Base-by-base conservation (phyloP, 768 basidiomycete genomes). In the Boletus coccyginus region DNA sequence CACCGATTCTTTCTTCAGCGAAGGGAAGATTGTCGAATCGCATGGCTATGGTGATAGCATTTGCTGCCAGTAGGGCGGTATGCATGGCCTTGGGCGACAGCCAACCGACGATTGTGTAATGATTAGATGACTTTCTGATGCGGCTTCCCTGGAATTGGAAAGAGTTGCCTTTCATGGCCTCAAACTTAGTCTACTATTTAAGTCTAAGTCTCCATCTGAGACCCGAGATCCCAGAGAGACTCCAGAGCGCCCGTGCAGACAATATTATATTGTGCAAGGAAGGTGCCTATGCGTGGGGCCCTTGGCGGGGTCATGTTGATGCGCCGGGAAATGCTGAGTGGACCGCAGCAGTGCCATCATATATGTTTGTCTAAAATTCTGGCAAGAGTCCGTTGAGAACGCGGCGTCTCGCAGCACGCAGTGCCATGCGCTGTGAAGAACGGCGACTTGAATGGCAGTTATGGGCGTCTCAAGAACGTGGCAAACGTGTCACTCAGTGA, bases 1-100 rank as follows among this genome's bases (percentile, higher is more conserved):
- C 19, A 41, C n/a, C 9, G 40, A 40, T 55, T 46, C 57, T 42
- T 41, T 46, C 64, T 57, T 52, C 50, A 66, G 70, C 29, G 53
- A 67, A 48, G 27, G 36, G 50, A 59, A 12, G 60, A 51, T 7
- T n/a, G 31, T 21, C 21, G n/a, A 21, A 21, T 2, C 21, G 51
- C 51, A 3, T 65, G 60, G 61, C 32, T 52, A 19, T 44, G 16
- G 50, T 29, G 19, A 60, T 53, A 46, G 21, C 38, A 11, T 35
- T 36, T 44, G 60, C 21, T 21, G 21, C 21, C 21, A 21, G 21
- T 21, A 21, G 21, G 21, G 2, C 21, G 21, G 21, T 21, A 21
- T 21, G 21, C n/a, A n/a, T n/a, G 21, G 21, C 21, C 21, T 27
- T 27, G 27, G 27, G 27, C 27, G 3, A 27, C 27, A 40, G 35